Evolutionary conservation across 2,329 filamentous ascomycete genomes (phyloP).

Genomic region (Trichoderma citrinoviride): DNA sequence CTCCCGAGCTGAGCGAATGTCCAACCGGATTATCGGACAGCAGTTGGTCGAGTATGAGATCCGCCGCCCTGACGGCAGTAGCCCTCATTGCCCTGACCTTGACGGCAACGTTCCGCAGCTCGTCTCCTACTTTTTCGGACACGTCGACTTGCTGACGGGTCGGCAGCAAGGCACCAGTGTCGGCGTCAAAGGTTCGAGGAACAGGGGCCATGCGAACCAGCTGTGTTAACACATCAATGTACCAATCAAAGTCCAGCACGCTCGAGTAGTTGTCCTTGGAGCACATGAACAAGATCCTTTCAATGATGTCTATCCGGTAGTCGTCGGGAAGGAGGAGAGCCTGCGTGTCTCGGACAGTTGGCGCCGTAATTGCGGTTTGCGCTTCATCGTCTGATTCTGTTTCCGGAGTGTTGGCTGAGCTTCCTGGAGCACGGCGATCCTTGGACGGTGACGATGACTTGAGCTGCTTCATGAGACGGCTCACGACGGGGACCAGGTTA

Average conservation of each 20-base stretch:
- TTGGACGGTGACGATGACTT: slow-evolving; percentile 59
- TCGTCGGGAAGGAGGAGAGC: slow-evolving; percentile 73
- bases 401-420: slow-evolving; percentile 46
- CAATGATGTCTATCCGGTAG: slow-evolving; percentile 80
- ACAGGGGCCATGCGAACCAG: slow-evolving; percentile 68
- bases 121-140: slow-evolving; percentile 72
- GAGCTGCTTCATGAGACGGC: slow-evolving; percentile 83
- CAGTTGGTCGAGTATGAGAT: slow-evolving; percentile 65
- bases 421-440: slow-evolving; percentile 42
- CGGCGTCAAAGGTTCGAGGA: slow-evolving; percentile 42
- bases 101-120: slow-evolving; percentile 86
- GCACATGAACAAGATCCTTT: slow-evolving; percentile 83
- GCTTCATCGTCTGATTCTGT: slow-evolving; percentile 52
- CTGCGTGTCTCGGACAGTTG: slow-evolving; percentile 37
- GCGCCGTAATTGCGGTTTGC: slow-evolving; percentile 42
- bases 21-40: slow-evolving; percentile 51
- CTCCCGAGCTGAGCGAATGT: slow-evolving; percentile 59
- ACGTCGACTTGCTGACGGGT: slow-evolving; percentile 43
- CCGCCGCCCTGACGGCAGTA: slow-evolving; percentile 79
- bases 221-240: slow-evolving; percentile 84
- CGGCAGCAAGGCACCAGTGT: slow-evolving; percentile 34
- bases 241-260: slow-evolving; percentile 93
- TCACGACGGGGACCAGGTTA: slow-evolving; percentile 79
- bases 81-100: slow-evolving; percentile 81
- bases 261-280: slow-evolving; percentile 83